These are phyloP conservation scores for Sporothrix brasiliensis DNA, from an alignment of 2,329 filamentous ascomycete species.

Conservation along the genomic window DNA sequence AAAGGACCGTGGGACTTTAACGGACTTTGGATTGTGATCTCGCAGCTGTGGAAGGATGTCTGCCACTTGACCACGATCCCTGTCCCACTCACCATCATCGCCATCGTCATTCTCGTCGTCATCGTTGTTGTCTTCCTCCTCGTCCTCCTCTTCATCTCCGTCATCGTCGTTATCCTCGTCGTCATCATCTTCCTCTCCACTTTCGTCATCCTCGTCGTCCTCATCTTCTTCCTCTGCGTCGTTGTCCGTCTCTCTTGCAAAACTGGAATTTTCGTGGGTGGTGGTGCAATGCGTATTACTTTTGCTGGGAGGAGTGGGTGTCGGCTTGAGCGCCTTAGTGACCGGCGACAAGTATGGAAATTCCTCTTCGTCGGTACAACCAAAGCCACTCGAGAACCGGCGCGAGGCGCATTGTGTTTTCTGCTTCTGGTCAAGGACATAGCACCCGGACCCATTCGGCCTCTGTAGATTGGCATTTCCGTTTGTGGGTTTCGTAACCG, in stretches of 20 bases:
- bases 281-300: not conserved
- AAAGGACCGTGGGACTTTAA: not conserved
- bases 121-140: not conserved
- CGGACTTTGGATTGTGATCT: not conserved
- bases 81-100: not conserved
- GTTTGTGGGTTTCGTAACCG: no score
- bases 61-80: not conserved
- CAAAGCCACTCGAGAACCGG: not conserved
- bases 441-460: no score
- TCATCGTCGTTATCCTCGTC: not conserved
- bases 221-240: not conserved
- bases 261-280: not conserved
- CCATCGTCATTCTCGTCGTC: not conserved
- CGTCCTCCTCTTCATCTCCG: not conserved
- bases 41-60: not conserved
- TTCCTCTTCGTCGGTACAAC: not conserved
- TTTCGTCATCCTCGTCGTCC: not conserved
- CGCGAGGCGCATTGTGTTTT: not conserved
- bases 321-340: not conserved
- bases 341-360: not conserved
- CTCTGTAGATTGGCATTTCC: no score
- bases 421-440: not conserved
- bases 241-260: not conserved
- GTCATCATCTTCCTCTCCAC: not conserved
- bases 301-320: not conserved